Base-by-base conservation (phyloP, 2,329 filamentous ascomycete species). In the Phialophora verrucosa region DNA sequence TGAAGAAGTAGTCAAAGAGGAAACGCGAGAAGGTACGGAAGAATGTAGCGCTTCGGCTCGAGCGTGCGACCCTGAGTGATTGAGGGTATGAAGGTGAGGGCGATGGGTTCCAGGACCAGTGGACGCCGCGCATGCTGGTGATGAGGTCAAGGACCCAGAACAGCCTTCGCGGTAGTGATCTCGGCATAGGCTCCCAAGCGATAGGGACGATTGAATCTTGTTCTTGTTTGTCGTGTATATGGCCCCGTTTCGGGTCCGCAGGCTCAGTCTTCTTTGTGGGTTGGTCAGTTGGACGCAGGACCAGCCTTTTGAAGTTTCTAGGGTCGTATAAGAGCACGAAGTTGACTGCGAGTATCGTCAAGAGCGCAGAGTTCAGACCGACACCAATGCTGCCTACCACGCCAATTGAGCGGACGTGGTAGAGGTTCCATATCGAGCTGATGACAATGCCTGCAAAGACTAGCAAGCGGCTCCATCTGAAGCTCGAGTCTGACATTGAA, bases 31-130 rank as follows among this genome's bases (percentile, higher is more conserved):
- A 17, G 27, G 27, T 31, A n/a, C 38, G 11, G 56, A 25, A n/a
- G 11, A 27, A 12, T 20, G 56, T 44, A 59, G 38, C 23, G 11
- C 32, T 59, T 20, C 56, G 56, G 25, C 29, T 27, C 14, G 56
- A 20, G 31, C 38, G 17, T n/a, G 25, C 25, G 20, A 44, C 27
- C 17, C 35, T 47, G 35, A 47, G 23, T 17, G 20, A 27, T 6
- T 17, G 38, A 59, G 11, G 12, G 27, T 31, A 42, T 31, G 56
- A 8, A 29, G 38, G 56, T 42, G 56, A 59, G n/a, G 56, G 35
- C 12, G 56, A 44, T 8, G 56, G n/a, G 23, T 44, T 47, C 56
- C 56, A 59, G 32, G 56, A 59, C 56, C 56, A 59, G 23, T 59
- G 56, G 5, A 47, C 38, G 56, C 20, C 38, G 25, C 56, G 56